A percentile compares a stretch with the other conserved stretches of the same genome.
phyloP scores from a whole-genome alignment of 306 rosid species.

The Sicyos baderoa region DNA sequence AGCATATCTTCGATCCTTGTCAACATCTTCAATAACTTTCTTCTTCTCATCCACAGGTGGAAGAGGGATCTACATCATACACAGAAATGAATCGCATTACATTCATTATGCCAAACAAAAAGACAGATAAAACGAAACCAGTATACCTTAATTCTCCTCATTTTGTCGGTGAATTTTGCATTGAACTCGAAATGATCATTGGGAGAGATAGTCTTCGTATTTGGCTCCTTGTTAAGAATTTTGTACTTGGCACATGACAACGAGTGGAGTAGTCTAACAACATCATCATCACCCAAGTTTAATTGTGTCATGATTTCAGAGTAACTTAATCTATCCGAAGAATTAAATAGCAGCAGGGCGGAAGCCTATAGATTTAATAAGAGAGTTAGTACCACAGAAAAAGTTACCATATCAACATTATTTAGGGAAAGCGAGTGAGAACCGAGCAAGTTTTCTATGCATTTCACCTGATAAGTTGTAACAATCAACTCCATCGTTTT shows the following conservation, averaged over 20 bases:
- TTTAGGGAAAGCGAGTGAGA: not conserved
- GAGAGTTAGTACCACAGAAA: not conserved
- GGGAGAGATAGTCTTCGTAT: constrained; percentile 43
- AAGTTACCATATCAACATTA: too few relatives aligned
- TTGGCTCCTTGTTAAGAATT: constrained; percentile 66
- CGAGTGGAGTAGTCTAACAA: constrained; percentile 65
- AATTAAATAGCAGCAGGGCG: constrained; percentile 62
- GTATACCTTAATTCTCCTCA: constrained; percentile 78
- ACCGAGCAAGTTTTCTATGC: not conserved
- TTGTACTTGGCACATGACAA: constrained; percentile 75
- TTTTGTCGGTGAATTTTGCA: constrained; percentile 59
- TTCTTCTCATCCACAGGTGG: constrained; percentile 77
- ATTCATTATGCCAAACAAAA: not conserved
- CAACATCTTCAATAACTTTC: constrained; percentile 72
- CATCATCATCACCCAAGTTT: constrained; percentile 57
- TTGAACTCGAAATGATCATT: constrained; percentile 61
- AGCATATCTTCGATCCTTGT: constrained; percentile 80
- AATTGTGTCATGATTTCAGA: constrained; percentile 70
- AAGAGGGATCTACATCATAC: constrained; percentile 52
- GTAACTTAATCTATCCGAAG: constrained; percentile 63
- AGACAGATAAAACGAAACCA: too few relatives aligned
- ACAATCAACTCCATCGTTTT: constrained; percentile 65
- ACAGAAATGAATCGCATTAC: constrained; percentile 2
- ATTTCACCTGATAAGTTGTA: constrained; percentile 65
- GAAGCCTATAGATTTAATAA: constrained; percentile 50